Evolutionary conservation across 768 basidiomycete genomes (phyloP).

Genomic region (Serendipita sp.): DNA sequence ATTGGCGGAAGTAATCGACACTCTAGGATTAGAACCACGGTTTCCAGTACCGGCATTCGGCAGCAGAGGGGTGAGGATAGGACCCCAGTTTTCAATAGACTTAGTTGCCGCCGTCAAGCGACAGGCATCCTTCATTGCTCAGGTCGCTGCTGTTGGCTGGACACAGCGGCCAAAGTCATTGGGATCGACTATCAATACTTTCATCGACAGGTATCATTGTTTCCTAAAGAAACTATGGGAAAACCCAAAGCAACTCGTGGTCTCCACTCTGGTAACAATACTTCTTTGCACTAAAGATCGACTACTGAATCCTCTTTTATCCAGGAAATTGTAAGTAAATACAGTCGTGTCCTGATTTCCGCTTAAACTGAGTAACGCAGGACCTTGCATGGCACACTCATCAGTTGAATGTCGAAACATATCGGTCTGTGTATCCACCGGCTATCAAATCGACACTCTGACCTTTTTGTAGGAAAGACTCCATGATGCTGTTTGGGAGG

Average conservation of each 20-base stretch:
- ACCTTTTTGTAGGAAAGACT: not conserved
- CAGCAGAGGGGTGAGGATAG: not conserved
- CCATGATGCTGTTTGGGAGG: slow-evolving; percentile 5
- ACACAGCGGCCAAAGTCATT: not conserved
- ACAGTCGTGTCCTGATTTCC: not conserved
- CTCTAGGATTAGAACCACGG: not conserved
- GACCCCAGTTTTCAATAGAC: slow-evolving; percentile 3
- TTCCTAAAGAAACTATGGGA: slow-evolving; percentile 5
- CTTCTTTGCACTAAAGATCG: too few species aligned
- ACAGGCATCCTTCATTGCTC: slow-evolving; percentile 9
- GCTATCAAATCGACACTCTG: not conserved
- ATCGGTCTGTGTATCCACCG: slow-evolving; percentile 1
- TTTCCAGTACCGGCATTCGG: not conserved
- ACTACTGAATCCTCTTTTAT: not conserved
- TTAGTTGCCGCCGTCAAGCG: slow-evolving; percentile 10
- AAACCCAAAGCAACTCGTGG: slow-evolving; percentile 7
- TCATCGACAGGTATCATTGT: not conserved
- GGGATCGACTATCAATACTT: not conserved
- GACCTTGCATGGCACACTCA: slow-evolving; percentile 14
- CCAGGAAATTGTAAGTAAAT: not conserved
- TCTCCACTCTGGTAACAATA: slow-evolving; percentile 10
- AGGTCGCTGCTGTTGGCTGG: slow-evolving; percentile 11
- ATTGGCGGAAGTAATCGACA: not conserved
- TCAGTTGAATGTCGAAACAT: slow-evolving; percentile 10
- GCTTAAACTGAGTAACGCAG: not conserved